Percentiles rank a stretch among this genome's conserved stretches.
These are phyloP conservation scores for Ramaria sp. DNA, from an alignment of 768 basidiomycete species.

Conservation along the genomic window DNA sequence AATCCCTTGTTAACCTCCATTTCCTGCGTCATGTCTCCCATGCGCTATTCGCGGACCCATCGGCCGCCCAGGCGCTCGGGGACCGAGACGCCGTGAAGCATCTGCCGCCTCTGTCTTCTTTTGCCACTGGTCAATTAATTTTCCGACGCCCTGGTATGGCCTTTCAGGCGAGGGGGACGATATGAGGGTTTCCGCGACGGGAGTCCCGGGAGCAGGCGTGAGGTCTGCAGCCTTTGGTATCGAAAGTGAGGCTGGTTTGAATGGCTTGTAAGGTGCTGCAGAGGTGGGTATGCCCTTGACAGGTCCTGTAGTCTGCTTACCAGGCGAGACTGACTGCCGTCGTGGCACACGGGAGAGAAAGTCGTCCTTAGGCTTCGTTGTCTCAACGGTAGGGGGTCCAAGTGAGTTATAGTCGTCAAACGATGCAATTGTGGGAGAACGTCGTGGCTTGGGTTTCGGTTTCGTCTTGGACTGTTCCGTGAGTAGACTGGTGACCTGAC, in stretches of 20 bases:
- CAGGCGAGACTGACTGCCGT: background rate
- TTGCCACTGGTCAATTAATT: slow-evolving; percentile 83
- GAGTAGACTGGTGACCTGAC: background rate
- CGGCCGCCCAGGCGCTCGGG: background rate
- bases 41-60: background rate
- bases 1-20: background rate
- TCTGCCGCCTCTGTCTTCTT: slow-evolving; percentile 60
- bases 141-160: slow-evolving; percentile 75
- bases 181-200: background rate
- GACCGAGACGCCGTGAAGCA: slow-evolving; percentile 9
- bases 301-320: background rate
- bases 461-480: background rate
- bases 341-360: background rate
- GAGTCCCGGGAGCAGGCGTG: background rate
- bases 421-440: slow-evolving; percentile 3
- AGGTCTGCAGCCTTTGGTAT: background rate
- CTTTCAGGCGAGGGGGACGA: slow-evolving; percentile 58
- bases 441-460: slow-evolving; percentile 8
- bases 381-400: background rate
- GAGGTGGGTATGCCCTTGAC: background rate
- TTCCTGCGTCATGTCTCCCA: background rate
- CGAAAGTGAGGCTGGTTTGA: background rate
- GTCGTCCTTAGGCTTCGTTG: background rate
- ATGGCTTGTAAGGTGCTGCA: background rate
- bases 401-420: background rate